Percentiles rank a stretch among this genome's conserved stretches.
These are phyloP conservation scores for Luffa aegyptiaca DNA, from an alignment of 306 rosid species.

Conservation along the genomic window DNA sequence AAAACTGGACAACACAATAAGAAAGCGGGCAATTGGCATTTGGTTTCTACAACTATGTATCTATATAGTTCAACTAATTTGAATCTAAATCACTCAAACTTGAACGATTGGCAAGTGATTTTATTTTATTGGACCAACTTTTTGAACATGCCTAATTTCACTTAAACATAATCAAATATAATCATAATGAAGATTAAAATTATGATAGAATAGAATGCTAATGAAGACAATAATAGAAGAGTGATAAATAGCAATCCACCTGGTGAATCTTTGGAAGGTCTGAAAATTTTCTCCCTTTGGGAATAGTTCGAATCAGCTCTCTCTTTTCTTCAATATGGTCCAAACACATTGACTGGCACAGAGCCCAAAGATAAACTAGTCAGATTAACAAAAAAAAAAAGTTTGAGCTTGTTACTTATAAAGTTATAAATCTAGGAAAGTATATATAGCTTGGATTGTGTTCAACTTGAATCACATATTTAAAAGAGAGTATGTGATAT, in stretches of 20 bases:
- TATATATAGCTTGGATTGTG: not conserved
- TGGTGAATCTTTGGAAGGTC: conserved; percentile 59
- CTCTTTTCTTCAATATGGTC: conserved; percentile 55
- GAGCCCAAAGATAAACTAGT: no score
- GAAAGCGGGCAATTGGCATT: not conserved
- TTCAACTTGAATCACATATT: not conserved
- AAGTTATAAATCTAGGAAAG: no score
- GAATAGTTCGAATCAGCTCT: conserved; percentile 55
- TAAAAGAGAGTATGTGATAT: no score
- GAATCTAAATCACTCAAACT: not conserved
- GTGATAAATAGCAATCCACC: conserved; percentile 24
- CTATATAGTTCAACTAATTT: no score
- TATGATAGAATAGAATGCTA: not conserved
- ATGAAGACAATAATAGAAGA: not conserved
- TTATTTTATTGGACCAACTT: not conserved
- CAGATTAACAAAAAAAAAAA: not conserved
- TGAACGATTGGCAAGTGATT: not conserved
- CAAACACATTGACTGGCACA: conserved; percentile 56
- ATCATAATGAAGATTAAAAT: not conserved
- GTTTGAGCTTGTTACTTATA: not conserved
- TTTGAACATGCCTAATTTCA: not conserved
- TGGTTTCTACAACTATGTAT: not conserved
- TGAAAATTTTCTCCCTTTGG: conserved; percentile 42
- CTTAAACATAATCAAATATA: not conserved
- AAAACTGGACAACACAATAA: not conserved